A percentile compares a stretch with the other conserved stretches of the same genome.
phyloP scores from a whole-genome alignment of 2,329 filamentous ascomycete species.

The Cordyceps pruinosa region DNA sequence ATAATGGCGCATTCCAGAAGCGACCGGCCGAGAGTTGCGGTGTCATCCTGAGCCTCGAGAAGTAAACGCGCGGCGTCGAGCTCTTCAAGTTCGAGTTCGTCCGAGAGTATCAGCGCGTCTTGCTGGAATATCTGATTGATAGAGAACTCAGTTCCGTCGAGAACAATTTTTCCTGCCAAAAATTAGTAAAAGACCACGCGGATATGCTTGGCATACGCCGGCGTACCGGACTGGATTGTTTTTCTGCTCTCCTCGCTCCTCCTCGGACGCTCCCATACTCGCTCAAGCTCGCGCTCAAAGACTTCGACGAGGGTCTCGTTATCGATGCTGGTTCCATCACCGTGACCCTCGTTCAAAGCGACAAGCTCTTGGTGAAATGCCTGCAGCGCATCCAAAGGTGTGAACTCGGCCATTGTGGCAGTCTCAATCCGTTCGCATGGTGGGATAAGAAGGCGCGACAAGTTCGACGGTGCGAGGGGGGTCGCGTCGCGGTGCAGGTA shows the following conservation, averaged over 20 bases:
- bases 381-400: conserved; percentile 69
- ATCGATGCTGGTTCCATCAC: conserved; percentile 51
- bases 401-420: conserved; percentile 62
- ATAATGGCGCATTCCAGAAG: conserved; percentile 75
- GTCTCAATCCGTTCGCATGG: conserved; percentile 40
- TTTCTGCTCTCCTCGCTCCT: conserved; percentile 72
- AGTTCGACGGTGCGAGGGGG: background rate
- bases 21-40: conserved; percentile 61
- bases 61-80: conserved; percentile 72
- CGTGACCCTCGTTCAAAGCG: conserved; percentile 63
- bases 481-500: background rate
- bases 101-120: conserved; percentile 70
- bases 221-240: conserved; percentile 56
- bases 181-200: conserved; percentile 13
- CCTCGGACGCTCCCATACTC: conserved; percentile 64
- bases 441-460: conserved; percentile 17
- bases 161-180: conserved; percentile 62
- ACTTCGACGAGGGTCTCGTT: conserved; percentile 63
- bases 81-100: conserved; percentile 87
- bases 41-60: conserved; percentile 64
- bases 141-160: conserved; percentile 66
- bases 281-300: conserved; percentile 65
- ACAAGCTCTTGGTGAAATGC: conserved; percentile 80
- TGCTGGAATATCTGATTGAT: conserved; percentile 87
- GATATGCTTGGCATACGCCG: background rate